Evolutionary conservation across 108 stramenopile genomes (phyloP), one percentile per base, ranked within the genome.

Genomic region (Cyclotella cryptica): DNA sequence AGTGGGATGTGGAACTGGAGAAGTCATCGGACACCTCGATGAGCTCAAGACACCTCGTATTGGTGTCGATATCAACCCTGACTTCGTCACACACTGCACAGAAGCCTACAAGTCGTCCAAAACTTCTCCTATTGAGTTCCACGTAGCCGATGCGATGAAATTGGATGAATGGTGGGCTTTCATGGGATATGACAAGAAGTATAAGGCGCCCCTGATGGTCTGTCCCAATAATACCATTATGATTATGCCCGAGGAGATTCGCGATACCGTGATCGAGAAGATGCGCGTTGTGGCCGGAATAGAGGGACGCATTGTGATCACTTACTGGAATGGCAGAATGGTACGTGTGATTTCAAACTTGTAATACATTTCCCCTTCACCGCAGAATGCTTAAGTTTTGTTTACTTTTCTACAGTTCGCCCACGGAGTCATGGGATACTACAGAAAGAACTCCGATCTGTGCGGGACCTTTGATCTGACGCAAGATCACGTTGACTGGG

Each of bases 191-290:
- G 61, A 71, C 44, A 39, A 67, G 53, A 71, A 72, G 62, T 85
- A 77, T 65, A 54, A 80, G 67, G 71, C 68, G n/a, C 84, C 84
- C 0, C 58, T 85, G 41, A 71, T 85, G 55, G 72, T 74, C 13
- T 85, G 84, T 53, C 79, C 80, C 51, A 85, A 85, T 40, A 85
- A 85, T 51, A 85, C 84, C 46, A 69, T 85, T 54, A 85, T 80
- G 66, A 85, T 85, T 58, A 85, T 85, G 84, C 84, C 84, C 14
- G 73, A 80, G 45, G 69, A 80, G 22, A 55, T 85, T 10, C 64
- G 84, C 18, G 84, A 80, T 27, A 74, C 73, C 9, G 79, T 80
- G 1, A 80, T 85, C 40, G 84, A 76, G 22, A 74, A 85, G 63
- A 80, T 85, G 84, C 69, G 80, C 19, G 69, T 75, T 17, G 66